These are phyloP conservation scores for Termitomyces titanicus DNA, from an alignment of 768 basidiomycete species.

Conservation along the genomic window DNA sequence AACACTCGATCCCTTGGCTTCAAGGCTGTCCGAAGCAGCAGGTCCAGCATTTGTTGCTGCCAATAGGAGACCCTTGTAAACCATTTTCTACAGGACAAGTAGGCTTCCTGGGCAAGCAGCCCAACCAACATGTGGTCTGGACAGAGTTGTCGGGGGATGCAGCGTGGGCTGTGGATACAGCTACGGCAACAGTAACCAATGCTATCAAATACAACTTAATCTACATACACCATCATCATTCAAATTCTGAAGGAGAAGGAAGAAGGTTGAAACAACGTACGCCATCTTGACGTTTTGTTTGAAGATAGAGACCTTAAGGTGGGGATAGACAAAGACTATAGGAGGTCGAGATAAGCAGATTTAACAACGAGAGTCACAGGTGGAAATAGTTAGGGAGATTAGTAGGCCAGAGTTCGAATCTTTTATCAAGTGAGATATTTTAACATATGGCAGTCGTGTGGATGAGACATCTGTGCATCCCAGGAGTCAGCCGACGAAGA, in stretches of 20 bases:
- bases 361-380: too few species aligned
- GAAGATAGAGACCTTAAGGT: too few species aligned
- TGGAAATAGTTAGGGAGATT: background rate
- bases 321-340: too few species aligned
- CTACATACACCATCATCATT: conserved; percentile 42
- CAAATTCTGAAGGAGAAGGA: background rate
- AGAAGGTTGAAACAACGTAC: background rate
- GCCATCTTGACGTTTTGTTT: too few species aligned
- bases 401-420: background rate
- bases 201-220: background rate
- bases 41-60: background rate
- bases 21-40: background rate
- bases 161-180: background rate
- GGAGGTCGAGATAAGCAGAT: background rate
- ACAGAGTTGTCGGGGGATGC: background rate
- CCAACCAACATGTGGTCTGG: conserved; percentile 1
- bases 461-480: too few species aligned
- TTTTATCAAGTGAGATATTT: background rate
- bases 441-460: background rate
- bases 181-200: background rate
- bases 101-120: background rate
- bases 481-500: background rate
- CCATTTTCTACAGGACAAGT: background rate
- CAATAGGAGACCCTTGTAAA: conserved; percentile 1
- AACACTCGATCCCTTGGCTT: background rate